Conservation (phyloP, 2,329 filamentous ascomycete species). For the Aureobasidium sp. region DNA sequence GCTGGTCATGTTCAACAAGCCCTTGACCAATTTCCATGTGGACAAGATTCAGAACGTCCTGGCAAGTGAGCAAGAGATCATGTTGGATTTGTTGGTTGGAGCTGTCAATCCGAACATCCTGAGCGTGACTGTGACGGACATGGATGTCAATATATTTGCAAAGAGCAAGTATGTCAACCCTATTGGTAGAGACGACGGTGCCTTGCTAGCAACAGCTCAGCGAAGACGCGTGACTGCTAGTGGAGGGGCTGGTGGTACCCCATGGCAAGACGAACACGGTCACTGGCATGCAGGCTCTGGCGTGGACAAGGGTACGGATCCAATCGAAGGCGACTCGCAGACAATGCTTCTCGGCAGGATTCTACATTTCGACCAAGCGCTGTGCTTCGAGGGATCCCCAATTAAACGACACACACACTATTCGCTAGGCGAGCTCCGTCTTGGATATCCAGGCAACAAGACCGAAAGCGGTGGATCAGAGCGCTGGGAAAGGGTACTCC, state of each 20-base stretch:
- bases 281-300: conserved; percentile 20
- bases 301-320: conserved; percentile 51
- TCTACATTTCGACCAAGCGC: conserved; percentile 73
- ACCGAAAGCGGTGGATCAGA: conserved; percentile 73
- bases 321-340: conserved; percentile 52
- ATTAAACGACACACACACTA: conserved; percentile 63
- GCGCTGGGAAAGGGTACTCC: conserved; percentile 82
- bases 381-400: conserved; percentile 84
- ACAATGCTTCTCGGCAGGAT: conserved; percentile 92
- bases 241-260: not conserved
- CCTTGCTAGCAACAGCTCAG: not conserved
- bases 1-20: conserved; percentile 84
- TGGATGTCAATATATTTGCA: conserved; percentile 88
- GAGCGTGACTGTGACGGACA: conserved; percentile 72
- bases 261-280: conserved; percentile 16
- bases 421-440: conserved; percentile 74
- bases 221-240: not conserved
- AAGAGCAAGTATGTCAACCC: conserved; percentile 80
- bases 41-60: conserved; percentile 80
- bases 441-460: conserved; percentile 75
- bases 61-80: conserved; percentile 87
- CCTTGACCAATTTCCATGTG: conserved; percentile 69
- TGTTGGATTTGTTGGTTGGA: conserved; percentile 81
- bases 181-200: not conserved
- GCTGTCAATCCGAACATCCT: conserved; percentile 92